A percentile compares a stretch with the other conserved stretches of the same genome.
Evolutionary conservation across 2,329 filamentous ascomycete species (phyloP).

Genomic region (Domatiomyces catenatus): DNA sequence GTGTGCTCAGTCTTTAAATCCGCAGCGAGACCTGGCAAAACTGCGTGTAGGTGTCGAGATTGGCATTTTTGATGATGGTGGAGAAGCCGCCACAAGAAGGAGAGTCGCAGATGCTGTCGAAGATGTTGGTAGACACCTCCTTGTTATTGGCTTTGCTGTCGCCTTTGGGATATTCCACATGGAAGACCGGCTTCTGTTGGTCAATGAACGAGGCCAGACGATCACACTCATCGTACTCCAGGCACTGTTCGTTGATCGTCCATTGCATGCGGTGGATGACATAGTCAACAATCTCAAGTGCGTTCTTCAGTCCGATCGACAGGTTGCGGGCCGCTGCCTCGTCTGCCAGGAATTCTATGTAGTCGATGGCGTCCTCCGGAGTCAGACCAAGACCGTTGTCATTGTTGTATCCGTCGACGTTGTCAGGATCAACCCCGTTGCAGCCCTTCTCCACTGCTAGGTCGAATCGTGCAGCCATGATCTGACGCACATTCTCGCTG

Average conservation of each 20-base stretch:
- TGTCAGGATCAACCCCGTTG: conserved; percentile 56
- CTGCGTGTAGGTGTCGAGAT: conserved; percentile 30
- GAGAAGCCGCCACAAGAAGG: conserved; percentile 39
- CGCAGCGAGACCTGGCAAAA: not conserved
- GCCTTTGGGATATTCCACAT: conserved; percentile 53
- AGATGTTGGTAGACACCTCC: conserved; percentile 21
- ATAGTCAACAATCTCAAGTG: conserved; percentile 40
- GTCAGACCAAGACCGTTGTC: conserved; percentile 48
- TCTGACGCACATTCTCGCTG: conserved; percentile 42
- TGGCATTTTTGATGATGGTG: conserved; percentile 50
- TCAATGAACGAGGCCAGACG: conserved; percentile 43
- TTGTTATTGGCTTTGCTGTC: conserved; percentile 25
- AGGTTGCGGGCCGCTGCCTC: conserved; percentile 41
- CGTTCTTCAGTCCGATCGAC: conserved; percentile 55
- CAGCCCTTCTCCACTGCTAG: conserved; percentile 48
- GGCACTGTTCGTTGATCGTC: conserved; percentile 56
- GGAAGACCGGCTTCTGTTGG: conserved; percentile 52
- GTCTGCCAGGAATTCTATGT: conserved; percentile 43
- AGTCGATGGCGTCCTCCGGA: conserved; percentile 40
- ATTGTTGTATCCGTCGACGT: conserved; percentile 53
- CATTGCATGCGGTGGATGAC: conserved; percentile 44
- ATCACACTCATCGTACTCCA: conserved; percentile 44
- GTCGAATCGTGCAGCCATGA: conserved; percentile 48
- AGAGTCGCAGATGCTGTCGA: conserved; percentile 33
- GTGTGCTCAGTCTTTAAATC: not conserved